These are phyloP conservation scores for Stachybotrys echinatus DNA, from an alignment of 2,329 filamentous ascomycete species.

Conservation along the genomic window DNA sequence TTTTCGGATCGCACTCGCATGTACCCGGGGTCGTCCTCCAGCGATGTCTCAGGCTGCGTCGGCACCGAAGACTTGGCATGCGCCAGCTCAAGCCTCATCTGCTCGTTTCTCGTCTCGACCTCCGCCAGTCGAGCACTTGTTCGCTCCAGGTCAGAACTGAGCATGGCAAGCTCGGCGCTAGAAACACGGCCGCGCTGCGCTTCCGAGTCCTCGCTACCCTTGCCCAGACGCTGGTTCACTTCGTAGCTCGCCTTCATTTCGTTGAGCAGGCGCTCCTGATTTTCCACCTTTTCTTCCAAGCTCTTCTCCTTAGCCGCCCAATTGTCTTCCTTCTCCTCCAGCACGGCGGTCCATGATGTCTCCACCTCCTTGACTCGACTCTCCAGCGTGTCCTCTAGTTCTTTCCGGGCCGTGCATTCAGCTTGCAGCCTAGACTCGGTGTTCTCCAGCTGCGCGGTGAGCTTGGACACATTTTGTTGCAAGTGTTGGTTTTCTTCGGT, in stretches of 20 bases:
- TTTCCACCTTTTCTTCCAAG: slow-evolving; percentile 89
- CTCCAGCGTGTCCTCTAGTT: slow-evolving; percentile 73
- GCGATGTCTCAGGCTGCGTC: slow-evolving; percentile 51
- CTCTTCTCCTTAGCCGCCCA: slow-evolving; percentile 92
- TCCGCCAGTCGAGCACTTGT: slow-evolving; percentile 84
- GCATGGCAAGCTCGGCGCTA: slow-evolving; percentile 88
- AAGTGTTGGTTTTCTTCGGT: slow-evolving; percentile 84
- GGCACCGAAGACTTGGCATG: slow-evolving; percentile 70
- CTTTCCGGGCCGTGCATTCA: slow-evolving; percentile 67
- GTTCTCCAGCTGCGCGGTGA: slow-evolving; percentile 79
- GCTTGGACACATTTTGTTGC: slow-evolving; percentile 68
- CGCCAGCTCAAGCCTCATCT: slow-evolving; percentile 82
- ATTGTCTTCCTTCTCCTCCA: slow-evolving; percentile 92
- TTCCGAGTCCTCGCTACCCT: slow-evolving; percentile 57
- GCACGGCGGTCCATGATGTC: slow-evolving; percentile 79
- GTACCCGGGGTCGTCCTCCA: slow-evolving; percentile 87
- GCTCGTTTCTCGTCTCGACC: slow-evolving; percentile 89
- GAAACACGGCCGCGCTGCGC: slow-evolving; percentile 63
- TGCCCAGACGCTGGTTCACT: slow-evolving; percentile 83
- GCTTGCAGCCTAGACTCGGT: slow-evolving; percentile 74
- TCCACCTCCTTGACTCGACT: slow-evolving; percentile 83
- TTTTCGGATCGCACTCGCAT: slow-evolving; percentile 90
- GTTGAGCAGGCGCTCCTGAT: slow-evolving; percentile 83
- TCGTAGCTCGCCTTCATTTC: slow-evolving; percentile 98
- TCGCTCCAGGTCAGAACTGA: slow-evolving; percentile 84